phyloP scores from a whole-genome alignment of 495 filamentous ascomycete genomes.

The Saxispiralis lemnorum region DNA sequence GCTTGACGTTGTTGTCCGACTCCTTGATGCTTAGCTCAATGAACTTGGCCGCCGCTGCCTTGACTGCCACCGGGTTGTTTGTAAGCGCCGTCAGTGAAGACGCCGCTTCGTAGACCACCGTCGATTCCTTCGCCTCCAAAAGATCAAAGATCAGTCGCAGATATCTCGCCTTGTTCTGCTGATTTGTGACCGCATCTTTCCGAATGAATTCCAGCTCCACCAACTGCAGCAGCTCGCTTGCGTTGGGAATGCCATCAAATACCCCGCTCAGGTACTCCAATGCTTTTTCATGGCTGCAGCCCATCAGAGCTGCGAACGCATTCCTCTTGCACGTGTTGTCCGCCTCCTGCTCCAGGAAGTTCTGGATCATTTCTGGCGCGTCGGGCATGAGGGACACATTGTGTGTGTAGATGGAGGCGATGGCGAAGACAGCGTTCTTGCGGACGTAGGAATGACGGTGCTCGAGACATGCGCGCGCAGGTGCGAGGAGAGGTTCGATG shows the following conservation, averaged over 20 bases:
- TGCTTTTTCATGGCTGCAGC: constrained; percentile 84
- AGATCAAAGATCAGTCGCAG: constrained; percentile 91
- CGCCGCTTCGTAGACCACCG: constrained; percentile 96
- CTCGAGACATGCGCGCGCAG: constrained; percentile 77
- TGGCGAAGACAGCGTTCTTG: constrained; percentile 91
- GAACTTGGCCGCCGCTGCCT: constrained; percentile 87
- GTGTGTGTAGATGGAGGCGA: constrained; percentile 83
- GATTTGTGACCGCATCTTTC: constrained; percentile 89
- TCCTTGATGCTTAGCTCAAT: constrained; percentile 94
- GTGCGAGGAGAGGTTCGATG: constrained; percentile 85
- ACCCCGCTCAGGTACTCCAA: constrained; percentile 76
- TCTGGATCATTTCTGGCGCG: constrained; percentile 77
- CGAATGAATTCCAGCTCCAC: constrained; percentile 92
- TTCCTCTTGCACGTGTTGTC: constrained; percentile 97
- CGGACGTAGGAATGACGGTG: constrained; percentile 94
- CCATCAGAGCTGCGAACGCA: constrained; percentile 78
- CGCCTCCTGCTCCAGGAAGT: constrained; percentile 78
- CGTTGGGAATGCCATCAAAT: constrained; percentile 85
- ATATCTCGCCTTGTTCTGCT: constrained; percentile 87
- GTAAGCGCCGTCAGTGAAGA: constrained; percentile 89
- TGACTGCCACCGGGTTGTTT: constrained; percentile 92
- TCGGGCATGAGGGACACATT: constrained; percentile 87
- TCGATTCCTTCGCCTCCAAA: constrained; percentile 78
- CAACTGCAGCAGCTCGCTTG: constrained; percentile 83
- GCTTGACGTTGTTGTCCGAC: constrained; percentile 96